These are phyloP conservation scores for Tuber microsphaerosporum DNA, from an alignment of 495 filamentous ascomycete genomes.

Conservation along the genomic window DNA sequence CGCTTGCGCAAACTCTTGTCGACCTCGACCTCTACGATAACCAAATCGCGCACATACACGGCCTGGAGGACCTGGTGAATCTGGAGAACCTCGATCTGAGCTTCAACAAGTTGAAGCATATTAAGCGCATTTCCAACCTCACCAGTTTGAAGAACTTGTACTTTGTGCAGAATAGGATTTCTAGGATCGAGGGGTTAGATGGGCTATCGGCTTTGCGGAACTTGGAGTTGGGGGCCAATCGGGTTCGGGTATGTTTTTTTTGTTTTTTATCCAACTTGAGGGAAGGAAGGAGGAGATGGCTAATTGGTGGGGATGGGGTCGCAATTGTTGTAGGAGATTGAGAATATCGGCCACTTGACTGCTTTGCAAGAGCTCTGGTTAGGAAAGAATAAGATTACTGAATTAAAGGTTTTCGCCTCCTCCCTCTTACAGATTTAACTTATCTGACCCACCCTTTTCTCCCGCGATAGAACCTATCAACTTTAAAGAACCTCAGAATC, in stretches of 20 bases:
- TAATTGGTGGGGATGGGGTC: conserved; percentile 3
- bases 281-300: conserved; percentile 6
- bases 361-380: conserved; percentile 85
- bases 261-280: conserved; percentile 8
- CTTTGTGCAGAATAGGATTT: conserved; percentile 93
- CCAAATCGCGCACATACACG: conserved; percentile 78
- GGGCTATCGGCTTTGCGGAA: conserved; percentile 66
- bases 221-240: conserved; percentile 84
- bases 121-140: conserved; percentile 79
- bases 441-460: neutral
- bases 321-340: conserved; percentile 56
- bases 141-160: conserved; percentile 74
- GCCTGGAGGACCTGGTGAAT: conserved; percentile 66
- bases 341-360: conserved; percentile 71
- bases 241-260: conserved; percentile 56
- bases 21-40: conserved; percentile 98
- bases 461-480: conserved; percentile 53
- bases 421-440: neutral
- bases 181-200: conserved; percentile 74
- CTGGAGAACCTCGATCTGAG: conserved; percentile 80
- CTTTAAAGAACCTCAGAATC: conserved; percentile 71
- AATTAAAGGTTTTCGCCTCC: conserved; percentile 56
- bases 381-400: conserved; percentile 94
- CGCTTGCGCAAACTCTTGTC: conserved; percentile 56
- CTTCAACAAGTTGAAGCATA: conserved; percentile 99